These are phyloP conservation scores for Asparagopsis taxiformis DNA, from an alignment of 31 red algal species.

Conservation along the genomic window DNA sequence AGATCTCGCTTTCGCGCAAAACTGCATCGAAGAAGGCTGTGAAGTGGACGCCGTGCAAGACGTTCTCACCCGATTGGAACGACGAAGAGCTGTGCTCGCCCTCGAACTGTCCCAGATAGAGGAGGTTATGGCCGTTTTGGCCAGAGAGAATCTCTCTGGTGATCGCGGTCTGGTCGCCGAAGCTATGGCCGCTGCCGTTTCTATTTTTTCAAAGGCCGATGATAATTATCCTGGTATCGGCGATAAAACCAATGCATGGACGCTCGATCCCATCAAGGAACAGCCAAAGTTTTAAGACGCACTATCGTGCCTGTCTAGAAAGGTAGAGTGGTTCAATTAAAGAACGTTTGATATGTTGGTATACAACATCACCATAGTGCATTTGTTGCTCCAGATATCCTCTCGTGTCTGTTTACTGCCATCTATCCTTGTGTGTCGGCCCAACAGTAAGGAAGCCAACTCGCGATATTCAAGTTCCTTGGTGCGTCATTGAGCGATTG, in stretches of 20 bases:
- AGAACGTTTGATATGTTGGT: too few species aligned
- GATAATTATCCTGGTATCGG: constrained; percentile 70
- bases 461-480: too few species aligned
- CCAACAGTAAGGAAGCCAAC: too few species aligned
- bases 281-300: constrained; percentile 61
- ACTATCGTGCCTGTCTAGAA: too few species aligned
- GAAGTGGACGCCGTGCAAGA: constrained; percentile 72
- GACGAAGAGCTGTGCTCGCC: constrained; percentile 43
- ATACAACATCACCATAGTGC: too few species aligned
- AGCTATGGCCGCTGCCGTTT: constrained; percentile 64
- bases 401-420: too few species aligned
- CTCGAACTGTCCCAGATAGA: constrained; percentile 61
- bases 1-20: constrained; percentile 55
- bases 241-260: constrained; percentile 49
- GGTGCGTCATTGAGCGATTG: too few species aligned
- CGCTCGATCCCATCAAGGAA: constrained; percentile 68
- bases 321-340: too few species aligned
- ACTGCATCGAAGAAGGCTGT: constrained; percentile 79
- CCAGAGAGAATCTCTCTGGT: constrained; percentile 58
- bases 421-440: too few species aligned
- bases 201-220: constrained; percentile 66
- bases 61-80: constrained; percentile 67
- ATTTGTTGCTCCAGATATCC: too few species aligned
- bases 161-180: constrained; percentile 59
- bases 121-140: constrained; percentile 62